These are phyloP conservation scores for Hamamelis virginiana DNA, from an alignment of 164 flowering plant genomes.

Conservation along the genomic window DNA sequence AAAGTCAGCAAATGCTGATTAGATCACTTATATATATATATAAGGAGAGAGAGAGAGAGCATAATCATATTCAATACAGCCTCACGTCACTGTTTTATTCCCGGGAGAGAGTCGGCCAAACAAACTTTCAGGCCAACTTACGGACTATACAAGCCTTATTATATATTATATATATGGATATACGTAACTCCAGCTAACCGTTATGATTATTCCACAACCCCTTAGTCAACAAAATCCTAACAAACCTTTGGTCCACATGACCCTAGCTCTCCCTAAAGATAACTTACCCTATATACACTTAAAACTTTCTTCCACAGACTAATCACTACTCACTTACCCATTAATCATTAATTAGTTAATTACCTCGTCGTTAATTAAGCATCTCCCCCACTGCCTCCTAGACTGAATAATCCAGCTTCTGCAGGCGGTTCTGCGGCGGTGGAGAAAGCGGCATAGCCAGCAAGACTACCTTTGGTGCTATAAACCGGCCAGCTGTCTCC, in stretches of 20 bases:
- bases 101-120: conserved; percentile 29
- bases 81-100: conserved; percentile 33
- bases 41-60: conserved; percentile 10
- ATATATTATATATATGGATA: conserved; percentile 13
- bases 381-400: not conserved
- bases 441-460: conserved; percentile 5
- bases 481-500: too few species aligned
- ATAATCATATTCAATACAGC: conserved; percentile 9
- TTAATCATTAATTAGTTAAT: conserved; percentile 19
- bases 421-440: not conserved
- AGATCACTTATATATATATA: not conserved
- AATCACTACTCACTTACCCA: conserved; percentile 6
- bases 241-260: conserved; percentile 31
- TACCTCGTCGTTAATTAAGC: too few species aligned
- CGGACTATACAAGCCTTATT: conserved; percentile 4
- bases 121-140: conserved; percentile 37
- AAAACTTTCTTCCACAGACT: not conserved
- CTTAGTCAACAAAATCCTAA: conserved; percentile 75
- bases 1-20: too few species aligned
- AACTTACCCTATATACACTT: not conserved
- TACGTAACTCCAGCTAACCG: conserved; percentile 47
- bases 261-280: not conserved
- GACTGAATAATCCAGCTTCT: not conserved
- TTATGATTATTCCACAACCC: conserved; percentile 50
- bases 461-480: not conserved